Percentiles rank a stretch among this genome's conserved stretches.
Evolutionary conservation across 768 basidiomycete species (phyloP).

Genomic region (Termitomyces sp.): DNA sequence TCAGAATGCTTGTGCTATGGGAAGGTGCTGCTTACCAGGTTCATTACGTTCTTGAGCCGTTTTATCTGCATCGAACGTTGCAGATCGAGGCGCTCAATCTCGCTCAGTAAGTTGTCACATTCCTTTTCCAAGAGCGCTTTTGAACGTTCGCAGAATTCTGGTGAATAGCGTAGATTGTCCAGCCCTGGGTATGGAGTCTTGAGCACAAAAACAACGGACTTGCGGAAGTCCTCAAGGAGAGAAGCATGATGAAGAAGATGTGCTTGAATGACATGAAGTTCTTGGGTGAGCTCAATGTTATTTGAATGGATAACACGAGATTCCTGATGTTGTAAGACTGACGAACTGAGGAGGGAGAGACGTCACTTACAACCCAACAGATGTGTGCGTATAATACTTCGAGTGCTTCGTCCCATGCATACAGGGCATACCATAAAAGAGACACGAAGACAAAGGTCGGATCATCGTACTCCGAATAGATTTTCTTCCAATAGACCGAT

Average conservation of each 20-base stretch:
- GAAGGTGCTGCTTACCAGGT: constrained; percentile 26
- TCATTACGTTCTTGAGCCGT: constrained; percentile 47
- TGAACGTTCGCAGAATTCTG: constrained; percentile 14
- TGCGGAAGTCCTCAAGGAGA: constrained; percentile 48
- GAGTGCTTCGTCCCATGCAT: constrained; percentile 57
- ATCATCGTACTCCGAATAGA: constrained; percentile 36
- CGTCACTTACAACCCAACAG: constrained; percentile 33
- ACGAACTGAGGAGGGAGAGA: constrained; percentile 4
- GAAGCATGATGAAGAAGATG: constrained; percentile 52
- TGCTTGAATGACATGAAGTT: constrained; percentile 52
- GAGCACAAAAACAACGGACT: constrained; percentile 44
- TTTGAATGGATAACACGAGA: constrained; percentile 33
- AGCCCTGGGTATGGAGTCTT: constrained; percentile 46
- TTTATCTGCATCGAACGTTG: constrained; percentile 35
- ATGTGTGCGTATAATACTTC: constrained; percentile 49
- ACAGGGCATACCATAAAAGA: constrained; percentile 54
- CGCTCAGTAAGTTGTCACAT: constrained; percentile 39
- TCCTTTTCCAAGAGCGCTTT: constrained; percentile 34
- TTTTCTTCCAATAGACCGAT: constrained; percentile 42
- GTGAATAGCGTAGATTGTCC: constrained; percentile 14
- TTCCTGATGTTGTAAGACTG: constrained; percentile 30
- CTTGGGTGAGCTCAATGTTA: constrained; percentile 40
- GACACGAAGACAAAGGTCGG: constrained; percentile 52
- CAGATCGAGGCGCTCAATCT: constrained; percentile 44
- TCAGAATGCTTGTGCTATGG: background rate